Base-by-base conservation (phyloP, 2,329 filamentous ascomycete species). In the Aspergillus ochraceus region DNA sequence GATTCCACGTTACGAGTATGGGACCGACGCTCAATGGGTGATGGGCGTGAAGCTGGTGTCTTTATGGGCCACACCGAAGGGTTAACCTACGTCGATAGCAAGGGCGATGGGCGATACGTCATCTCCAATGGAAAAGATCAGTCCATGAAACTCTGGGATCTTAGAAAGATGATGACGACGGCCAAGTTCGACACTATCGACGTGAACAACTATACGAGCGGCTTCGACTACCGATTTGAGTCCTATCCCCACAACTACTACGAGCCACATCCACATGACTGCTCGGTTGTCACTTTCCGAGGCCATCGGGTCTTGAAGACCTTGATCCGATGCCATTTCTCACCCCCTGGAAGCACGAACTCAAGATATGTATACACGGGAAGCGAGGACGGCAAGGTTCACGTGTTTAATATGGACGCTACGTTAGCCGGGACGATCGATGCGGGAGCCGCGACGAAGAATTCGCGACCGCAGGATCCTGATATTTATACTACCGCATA, bases 101-200 rank as follows among this genome's bases (percentile, higher is more conserved):
- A 98, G 82, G 91, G 90, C 46, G 92, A 97, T 69, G 87, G 88
- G 2, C 86, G 94, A 58, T 98, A 98, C 74, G 90, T 98, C 9
- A 85, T 99, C 26, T 93, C 89, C 66, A 99, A 99, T 69, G 91
- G 88, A 62, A 99, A 98, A 73, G 95, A 99, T 71, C 95, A 98
- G 75, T 94, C 89, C 47, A 96, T 96, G 86, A 98, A 98, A 77
- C 83, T 99, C 0, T 99, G 95, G 95, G 95, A 99, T 74, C 74
- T 97, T 58, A 84, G 94, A 54, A 96, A 91, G 83, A 94, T 92
- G 83, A 90, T 95, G 81, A 87, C 87, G 5, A 89, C 89, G 0
- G 83, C 88, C 36, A 74, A 78, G 74, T 76, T 80, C 70, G 83
- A 86, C 60, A 74, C 73, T 4, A 80, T 88, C 58, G 79, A 87